Evolutionary conservation across 106 monocot genomes (phyloP), one percentile per base, ranked within the genome.

Genomic region (Allium sativum): DNA sequence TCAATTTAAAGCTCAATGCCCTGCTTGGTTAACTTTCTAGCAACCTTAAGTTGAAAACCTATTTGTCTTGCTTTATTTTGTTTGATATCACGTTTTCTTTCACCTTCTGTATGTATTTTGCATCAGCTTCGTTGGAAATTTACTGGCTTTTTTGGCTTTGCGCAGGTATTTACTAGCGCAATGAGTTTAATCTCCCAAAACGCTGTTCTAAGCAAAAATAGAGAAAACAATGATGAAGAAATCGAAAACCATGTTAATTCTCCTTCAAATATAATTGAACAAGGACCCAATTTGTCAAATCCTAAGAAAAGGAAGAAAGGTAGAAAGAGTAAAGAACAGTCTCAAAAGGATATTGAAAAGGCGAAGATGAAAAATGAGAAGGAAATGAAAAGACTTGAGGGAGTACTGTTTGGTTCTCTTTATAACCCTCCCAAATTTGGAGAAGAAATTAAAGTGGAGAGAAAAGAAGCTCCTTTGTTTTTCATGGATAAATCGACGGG

Each of bases 341-440:
- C 31, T 31, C 31, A 31, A 31, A 31, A 31, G 31, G 42, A 20
- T 9, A 62, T 70, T 4, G 61, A 57, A 15, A 10, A 47, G 17
- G 40, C 42, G 7, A 73, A 69, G 17, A 50, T 10, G 10, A 73
- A 74, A 62, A 21, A 72, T 6, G 72, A 74, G 65, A 59, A 80
- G 68, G 83, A 91, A 66, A 81, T 85, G 80, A 75, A 89, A 69
- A 70, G 56, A 44, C 81, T 86, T 3, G 83, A 94, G 66, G 58
- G 56, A 55, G 72, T 64, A 19, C 52, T 93, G 57, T 93, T 94
- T 68, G 83, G 83, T 9, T 56, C 68, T 20, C 73, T 94, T 13
- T 80, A 86, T 55, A 56, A 71, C 8, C 74, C 55, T 0, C 59
- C 67, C 0, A 70, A 89, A 41, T 94, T 94, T 58, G 93, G 89